Conservation (phyloP, 768 basidiomycete genomes). For the Agrocybe chaxingu region DNA sequence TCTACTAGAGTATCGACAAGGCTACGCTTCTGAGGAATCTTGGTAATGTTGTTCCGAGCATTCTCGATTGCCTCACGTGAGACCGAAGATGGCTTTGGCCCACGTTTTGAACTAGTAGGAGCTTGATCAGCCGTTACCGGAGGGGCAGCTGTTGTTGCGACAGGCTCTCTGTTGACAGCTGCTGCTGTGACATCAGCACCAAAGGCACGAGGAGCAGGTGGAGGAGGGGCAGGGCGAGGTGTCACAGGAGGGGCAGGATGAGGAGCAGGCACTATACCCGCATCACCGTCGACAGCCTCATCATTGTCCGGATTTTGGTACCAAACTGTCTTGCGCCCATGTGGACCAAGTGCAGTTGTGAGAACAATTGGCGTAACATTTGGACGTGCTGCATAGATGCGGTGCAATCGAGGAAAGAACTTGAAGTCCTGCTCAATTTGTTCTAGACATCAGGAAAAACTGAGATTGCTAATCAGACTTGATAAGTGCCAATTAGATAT, state of each 20-base stretch:
- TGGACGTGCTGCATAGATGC: conserved; percentile 14
- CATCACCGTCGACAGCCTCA: not conserved
- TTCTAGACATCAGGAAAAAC: conserved; percentile 7
- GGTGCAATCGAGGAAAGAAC: conserved; percentile 18
- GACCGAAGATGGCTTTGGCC: conserved; percentile 3
- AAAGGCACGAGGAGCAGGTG: no score
- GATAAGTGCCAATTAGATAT: no score
- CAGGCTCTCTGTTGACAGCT: no score
- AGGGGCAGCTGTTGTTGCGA: no score
- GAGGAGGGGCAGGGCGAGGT: no score
- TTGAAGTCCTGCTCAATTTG: conserved; percentile 16
- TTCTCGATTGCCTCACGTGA: conserved; percentile 4
- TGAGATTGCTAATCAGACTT: no score
- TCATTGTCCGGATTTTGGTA: conserved; percentile 14
- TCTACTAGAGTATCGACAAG: conserved; percentile 8
- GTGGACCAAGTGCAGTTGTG: conserved; percentile 24
- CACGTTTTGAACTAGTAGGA: no score
- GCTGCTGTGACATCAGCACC: no score
- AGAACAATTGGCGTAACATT: conserved; percentile 23
- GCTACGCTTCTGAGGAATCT: conserved; percentile 3
- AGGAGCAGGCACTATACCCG: no score
- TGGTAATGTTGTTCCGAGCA: not conserved
- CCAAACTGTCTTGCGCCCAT: conserved; percentile 15
- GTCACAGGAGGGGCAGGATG: no score
- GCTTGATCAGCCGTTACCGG: no score